Conservation (phyloP, 202 grass and related monocot species). For the Elaeis oleifera region DNA sequence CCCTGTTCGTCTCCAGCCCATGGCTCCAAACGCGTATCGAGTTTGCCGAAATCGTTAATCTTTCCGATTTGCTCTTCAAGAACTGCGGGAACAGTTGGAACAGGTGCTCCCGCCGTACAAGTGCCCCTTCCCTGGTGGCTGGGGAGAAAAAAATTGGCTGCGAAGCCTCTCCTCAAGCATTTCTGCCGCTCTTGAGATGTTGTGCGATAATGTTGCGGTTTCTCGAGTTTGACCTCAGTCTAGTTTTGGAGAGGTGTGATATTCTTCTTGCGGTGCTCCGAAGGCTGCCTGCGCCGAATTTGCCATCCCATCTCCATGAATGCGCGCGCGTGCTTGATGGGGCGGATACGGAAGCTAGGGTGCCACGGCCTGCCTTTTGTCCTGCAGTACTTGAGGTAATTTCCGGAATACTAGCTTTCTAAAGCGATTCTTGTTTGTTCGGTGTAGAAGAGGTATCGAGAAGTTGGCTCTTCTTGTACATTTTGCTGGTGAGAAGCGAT, state of each 20-base stretch:
- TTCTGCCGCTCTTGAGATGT: conserved; percentile 2
- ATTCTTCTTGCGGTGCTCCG: conserved; percentile 1
- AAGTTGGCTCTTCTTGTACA: too few relatives aligned
- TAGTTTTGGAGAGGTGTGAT: conserved; percentile 17
- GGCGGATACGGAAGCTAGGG: too few relatives aligned
- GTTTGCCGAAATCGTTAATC: neutral
- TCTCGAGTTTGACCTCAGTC: conserved; percentile 11
- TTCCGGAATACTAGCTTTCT: neutral
- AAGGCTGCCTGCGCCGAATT: neutral
- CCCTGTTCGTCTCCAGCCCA: neutral
- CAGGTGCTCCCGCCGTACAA: neutral
- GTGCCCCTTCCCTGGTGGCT: neutral
- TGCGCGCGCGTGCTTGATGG: too few relatives aligned
- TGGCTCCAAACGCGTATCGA: neutral
- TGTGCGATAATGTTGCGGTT: neutral
- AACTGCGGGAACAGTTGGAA: neutral
- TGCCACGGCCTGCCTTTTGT: neutral
- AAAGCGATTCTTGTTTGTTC: neutral
- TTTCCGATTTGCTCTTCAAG: conserved; percentile 12
- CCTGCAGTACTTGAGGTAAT: conserved; percentile 7
- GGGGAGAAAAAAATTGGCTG: too few relatives aligned
- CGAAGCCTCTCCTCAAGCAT: neutral
- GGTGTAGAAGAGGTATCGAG: too few relatives aligned
- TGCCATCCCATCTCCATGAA: too few relatives aligned
- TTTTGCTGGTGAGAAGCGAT: too few relatives aligned